Base-by-base conservation (phyloP, 805 yeast genomes). In the Candida railenensis region DNA sequence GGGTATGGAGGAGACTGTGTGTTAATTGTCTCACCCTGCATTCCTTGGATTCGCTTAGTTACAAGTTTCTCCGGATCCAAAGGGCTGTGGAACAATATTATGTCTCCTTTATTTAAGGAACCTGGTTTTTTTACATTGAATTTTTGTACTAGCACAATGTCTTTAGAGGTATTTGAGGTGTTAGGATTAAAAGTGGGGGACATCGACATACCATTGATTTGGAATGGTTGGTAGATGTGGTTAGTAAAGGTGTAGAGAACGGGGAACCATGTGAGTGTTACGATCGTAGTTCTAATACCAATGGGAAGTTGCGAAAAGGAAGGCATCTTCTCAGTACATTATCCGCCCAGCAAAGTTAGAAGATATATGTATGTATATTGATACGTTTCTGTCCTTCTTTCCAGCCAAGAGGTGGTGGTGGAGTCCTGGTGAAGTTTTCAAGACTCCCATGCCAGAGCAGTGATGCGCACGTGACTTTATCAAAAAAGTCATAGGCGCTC, bases 111-210 rank as follows among this genome's bases (percentile, higher is more conserved):
- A 9, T 73, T 52, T 15, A 85, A 58, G 18, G 77, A 69, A 11
- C 72, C 66, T 2, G 81, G 74, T 34, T 65, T 57, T 44, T 77
- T 73, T 14, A 80, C 63, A 22, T 79, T 77, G 66, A 71, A 83
- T 59, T 87, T 88, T 78, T 85, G 80, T 15, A 91, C 70, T 2
- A 87, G 54, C 1, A 88, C 89, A 66, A 84, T 77, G 56, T 85
- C 90, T 3, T 69, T 69, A 47, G 65, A 53, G 53, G 72, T 62
- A 45, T 69, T 63, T 52, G 65, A 65, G 39, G 64, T 74, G 18
- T 78, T 79, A 0, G 95, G 92, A 63, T 91, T 91, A 57, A 90
- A 77, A 0, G 96, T 81, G 1, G 97, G 97, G 44, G 87, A 75
- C 98, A 91, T 91, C 20, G 96, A 88, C 34, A 77, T 66, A 1